phyloP scores from a whole-genome alignment of 768 basidiomycete genomes.

The Sporobolomyces roseus region DNA sequence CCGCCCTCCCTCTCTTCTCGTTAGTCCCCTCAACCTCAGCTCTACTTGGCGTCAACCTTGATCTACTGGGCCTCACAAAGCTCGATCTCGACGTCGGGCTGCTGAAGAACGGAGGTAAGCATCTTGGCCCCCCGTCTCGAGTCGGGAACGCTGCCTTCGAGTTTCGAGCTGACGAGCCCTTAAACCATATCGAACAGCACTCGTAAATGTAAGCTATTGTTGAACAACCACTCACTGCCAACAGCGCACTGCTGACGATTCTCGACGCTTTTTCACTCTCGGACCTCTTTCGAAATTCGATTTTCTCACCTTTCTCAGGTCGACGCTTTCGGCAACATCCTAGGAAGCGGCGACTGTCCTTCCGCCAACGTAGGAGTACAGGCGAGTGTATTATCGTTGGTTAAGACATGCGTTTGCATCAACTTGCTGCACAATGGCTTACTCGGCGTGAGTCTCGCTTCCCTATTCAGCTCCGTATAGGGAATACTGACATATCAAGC shows the following conservation, averaged over 20 bases:
- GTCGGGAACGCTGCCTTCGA: too few relatives aligned
- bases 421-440: slow-evolving; percentile 21
- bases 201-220: slow-evolving; percentile 14
- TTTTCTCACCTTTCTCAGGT: too few relatives aligned
- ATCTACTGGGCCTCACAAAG: slow-evolving; percentile 6
- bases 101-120: slow-evolving; percentile 14
- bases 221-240: too few relatives aligned
- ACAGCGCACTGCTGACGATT: too few relatives aligned
- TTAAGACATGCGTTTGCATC: slow-evolving; percentile 28
- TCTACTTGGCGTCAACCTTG: slow-evolving; percentile 9
- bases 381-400: slow-evolving; percentile 3
- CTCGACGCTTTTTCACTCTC: too few relatives aligned
- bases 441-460: background rate
- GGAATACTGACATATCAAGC: background rate
- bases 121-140: background rate
- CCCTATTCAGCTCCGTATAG: background rate
- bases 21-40: slow-evolving; percentile 3
- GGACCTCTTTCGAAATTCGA: too few relatives aligned
- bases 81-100: slow-evolving; percentile 22
- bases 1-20: slow-evolving; percentile 5
- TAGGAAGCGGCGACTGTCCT: slow-evolving; percentile 10
- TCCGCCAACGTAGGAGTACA: slow-evolving; percentile 16
- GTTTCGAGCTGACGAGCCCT: too few relatives aligned
- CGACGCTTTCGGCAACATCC: slow-evolving; percentile 14
- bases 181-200: too few relatives aligned